phyloP scores from a whole-genome alignment of 257 asterid genomes.

The Nicotiana knightiana region DNA sequence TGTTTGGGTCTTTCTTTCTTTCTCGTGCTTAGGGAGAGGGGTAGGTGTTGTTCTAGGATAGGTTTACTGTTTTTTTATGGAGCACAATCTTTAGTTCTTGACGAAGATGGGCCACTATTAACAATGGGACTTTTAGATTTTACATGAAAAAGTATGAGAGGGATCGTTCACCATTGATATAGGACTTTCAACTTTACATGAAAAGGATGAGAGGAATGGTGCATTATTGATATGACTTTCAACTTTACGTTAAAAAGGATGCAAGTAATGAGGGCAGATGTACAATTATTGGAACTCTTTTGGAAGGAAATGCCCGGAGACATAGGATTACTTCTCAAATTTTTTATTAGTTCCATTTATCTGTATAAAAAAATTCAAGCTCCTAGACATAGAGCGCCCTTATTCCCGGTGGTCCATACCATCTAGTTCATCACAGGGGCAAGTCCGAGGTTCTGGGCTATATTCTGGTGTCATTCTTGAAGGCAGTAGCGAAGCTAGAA shows the following conservation, averaged over 20 bases:
- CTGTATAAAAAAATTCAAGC: neutral
- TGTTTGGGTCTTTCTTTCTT: neutral
- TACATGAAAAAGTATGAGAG: neutral
- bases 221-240: neutral
- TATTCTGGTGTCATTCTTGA: neutral
- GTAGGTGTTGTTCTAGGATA: neutral
- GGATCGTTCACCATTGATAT: neutral
- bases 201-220: neutral
- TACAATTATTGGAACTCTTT: neutral
- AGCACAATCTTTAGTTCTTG: neutral
- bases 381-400: neutral
- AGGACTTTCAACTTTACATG: neutral
- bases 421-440: neutral
- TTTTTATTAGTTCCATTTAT: neutral
- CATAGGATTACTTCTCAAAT: neutral
- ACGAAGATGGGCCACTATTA: neutral
- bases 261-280: neutral
- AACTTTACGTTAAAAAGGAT: neutral
- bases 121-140: neutral
- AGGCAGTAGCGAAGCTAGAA: neutral
- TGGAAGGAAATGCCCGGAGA: neutral
- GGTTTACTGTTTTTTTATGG: neutral
- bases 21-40: neutral
- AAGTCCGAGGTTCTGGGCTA: neutral
- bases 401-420: neutral